Base-by-base conservation (phyloP, 169 alveolate species). In the Condylostoma magnum region DNA sequence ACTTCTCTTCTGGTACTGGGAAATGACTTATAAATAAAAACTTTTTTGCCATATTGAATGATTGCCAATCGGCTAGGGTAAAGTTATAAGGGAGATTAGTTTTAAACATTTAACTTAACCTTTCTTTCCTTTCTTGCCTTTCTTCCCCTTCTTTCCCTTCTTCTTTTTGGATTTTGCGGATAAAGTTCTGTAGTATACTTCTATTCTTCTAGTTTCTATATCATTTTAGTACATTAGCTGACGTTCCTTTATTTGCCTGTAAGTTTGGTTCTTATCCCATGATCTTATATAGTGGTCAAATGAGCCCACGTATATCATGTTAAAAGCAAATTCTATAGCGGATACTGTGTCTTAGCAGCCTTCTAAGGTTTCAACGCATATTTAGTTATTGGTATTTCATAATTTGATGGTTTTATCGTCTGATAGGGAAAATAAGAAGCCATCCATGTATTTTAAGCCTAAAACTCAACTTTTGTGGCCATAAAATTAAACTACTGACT, bases 311-410 rank as follows among this genome's bases (percentile, higher is more conserved):
- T 77, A 87, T 2, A 87, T 65, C 58, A 81, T 82, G 25, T 73
- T 63, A 66, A 77, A 76, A 1, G 94, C 91, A 71, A 83, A 81
- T 0, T 84, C 83, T 10, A 87, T 31, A n/a, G 82, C 74, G 6
- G 90, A 79, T 18, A 87, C 90, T 31, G 90, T 90, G 65, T 87
- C 89, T 51, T 77, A 82, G 51, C 83, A 91, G 18, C 90, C 94
- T 4, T 38, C 38, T 6, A 87, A 76, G n/a, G 76, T 89, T 37
- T 87, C 94, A 2, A 77, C 82, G 44, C 76, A 52, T 48, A 72
- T 67, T 30, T 74, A 65, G 4, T 69, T 84, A 15, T 68, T 63
- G 36, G 66, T 80, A 37, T 84, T 86, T 83, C 84, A 84, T 27
- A 84, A 79, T 36, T 60, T 82, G 28, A 84, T 84, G 10, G 85